phyloP scores from a whole-genome alignment of 768 basidiomycete genomes.

The Rickenella mellea region DNA sequence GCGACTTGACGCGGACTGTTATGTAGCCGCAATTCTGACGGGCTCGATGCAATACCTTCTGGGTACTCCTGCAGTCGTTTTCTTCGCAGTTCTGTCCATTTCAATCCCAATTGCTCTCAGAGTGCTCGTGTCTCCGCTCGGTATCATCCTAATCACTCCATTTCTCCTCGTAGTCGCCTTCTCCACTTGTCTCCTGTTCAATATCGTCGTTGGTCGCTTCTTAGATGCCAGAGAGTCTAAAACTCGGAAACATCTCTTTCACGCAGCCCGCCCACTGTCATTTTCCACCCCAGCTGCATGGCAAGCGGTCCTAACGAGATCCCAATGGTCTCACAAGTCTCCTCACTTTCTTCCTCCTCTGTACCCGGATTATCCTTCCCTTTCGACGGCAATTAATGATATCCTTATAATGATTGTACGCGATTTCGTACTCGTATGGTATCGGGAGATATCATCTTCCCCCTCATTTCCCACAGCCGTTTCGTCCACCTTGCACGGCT shows the following conservation, averaged over 20 bases:
- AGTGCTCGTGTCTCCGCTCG: constrained; percentile 51
- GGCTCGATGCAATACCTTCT: too few relatives aligned
- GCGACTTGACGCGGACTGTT: too few relatives aligned
- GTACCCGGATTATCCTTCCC: constrained; percentile 49
- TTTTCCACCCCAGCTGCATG: constrained; percentile 94
- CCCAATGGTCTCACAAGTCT: constrained; percentile 77
- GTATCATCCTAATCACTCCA: constrained; percentile 36
- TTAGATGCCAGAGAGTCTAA: constrained; percentile 39
- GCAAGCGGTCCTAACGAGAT: constrained; percentile 82
- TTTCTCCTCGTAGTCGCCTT: constrained; percentile 32
- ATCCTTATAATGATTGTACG: constrained; percentile 73
- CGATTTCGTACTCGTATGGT: constrained; percentile 90
- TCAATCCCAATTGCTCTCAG: constrained; percentile 61
- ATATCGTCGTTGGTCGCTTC: constrained; percentile 46
- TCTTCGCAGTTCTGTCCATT: constrained; percentile 12
- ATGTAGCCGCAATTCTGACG: too few relatives aligned
- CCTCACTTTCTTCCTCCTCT: constrained; percentile 62
- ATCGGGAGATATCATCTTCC: constrained; percentile 74
- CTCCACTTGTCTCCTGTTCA: constrained; percentile 6
- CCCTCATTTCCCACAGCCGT: constrained; percentile 84
- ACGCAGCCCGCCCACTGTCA: constrained; percentile 62
- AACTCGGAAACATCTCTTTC: constrained; percentile 29
- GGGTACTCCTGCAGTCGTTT: neutral
- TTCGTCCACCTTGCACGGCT: constrained; percentile 61
- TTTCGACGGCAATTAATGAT: constrained; percentile 69